A percentile compares a stretch with the other conserved stretches of the same genome.
phyloP scores from a whole-genome alignment of 345 rosid species.

The Dipteronia dyeriana region DNA sequence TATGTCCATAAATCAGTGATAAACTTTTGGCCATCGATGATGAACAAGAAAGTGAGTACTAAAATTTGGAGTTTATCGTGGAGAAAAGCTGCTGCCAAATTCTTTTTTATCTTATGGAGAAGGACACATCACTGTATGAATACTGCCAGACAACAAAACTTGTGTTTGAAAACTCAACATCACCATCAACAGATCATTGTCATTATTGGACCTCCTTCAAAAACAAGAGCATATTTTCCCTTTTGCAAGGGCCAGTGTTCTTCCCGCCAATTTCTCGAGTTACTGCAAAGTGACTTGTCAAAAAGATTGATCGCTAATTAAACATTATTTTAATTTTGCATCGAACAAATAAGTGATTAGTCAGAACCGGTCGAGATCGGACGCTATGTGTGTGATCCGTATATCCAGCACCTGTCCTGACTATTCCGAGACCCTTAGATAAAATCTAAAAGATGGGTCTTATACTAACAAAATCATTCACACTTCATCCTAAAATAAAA shows the following conservation, averaged over 20 bases:
- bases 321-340: too few relatives aligned
- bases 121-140: conserved; percentile 5
- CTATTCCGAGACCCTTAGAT: too few relatives aligned
- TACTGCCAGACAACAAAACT: conserved; percentile 13
- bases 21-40: not conserved
- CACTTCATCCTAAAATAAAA: too few relatives aligned
- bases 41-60: not conserved
- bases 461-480: too few relatives aligned
- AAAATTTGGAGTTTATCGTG: not conserved
- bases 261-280: not conserved
- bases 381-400: too few relatives aligned
- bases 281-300: not conserved
- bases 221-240: not conserved
- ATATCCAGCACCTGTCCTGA: too few relatives aligned
- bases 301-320: too few relatives aligned
- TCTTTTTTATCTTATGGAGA: not conserved
- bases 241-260: not conserved
- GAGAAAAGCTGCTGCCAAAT: not conserved
- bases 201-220: not conserved
- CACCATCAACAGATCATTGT: not conserved
- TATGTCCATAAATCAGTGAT: not conserved
- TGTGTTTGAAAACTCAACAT: conserved; percentile 20
- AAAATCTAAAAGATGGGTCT: too few relatives aligned
- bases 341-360: too few relatives aligned
- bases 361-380: too few relatives aligned